These are phyloP conservation scores for Coniferiporia sulphurascens DNA, from an alignment of 1,284 basidiomycete species.

Conservation along the genomic window DNA sequence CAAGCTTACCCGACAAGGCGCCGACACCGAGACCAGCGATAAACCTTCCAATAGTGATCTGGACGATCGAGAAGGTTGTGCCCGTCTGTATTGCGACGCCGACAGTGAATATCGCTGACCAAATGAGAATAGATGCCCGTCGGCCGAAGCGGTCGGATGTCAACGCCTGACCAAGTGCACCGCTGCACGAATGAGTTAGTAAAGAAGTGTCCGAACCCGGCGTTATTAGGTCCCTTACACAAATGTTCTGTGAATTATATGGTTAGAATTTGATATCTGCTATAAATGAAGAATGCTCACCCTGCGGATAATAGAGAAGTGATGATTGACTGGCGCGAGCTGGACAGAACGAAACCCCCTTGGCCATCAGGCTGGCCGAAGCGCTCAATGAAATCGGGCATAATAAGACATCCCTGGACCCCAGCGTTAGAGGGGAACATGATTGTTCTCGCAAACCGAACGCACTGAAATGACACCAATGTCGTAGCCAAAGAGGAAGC, in stretches of 20 bases:
- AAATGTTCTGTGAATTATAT: constrained; percentile 46
- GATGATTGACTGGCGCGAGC: constrained; percentile 68
- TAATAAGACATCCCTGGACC: constrained; percentile 69
- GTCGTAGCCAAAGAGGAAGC: constrained; percentile 62
- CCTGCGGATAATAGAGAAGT: constrained; percentile 77
- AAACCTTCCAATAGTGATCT: constrained; percentile 67
- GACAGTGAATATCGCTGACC: constrained; percentile 70
- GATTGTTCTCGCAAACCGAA: constrained; percentile 2
- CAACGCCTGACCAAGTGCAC: constrained; percentile 69
- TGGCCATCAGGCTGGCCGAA: constrained; percentile 54
- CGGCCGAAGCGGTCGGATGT: constrained; percentile 73
- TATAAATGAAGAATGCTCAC: constrained; percentile 31
- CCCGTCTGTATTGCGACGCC: constrained; percentile 70
- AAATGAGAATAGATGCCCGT: constrained; percentile 67
- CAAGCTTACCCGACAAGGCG: constrained; percentile 54
- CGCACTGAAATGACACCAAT: constrained; percentile 62
- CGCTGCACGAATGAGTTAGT: constrained; percentile 33
- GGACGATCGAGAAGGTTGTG: constrained; percentile 53
- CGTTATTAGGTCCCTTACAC: constrained; percentile 36
- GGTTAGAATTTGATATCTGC: background rate
- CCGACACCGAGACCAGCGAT: constrained; percentile 74
- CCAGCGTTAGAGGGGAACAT: background rate
- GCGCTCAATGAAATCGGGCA: constrained; percentile 69
- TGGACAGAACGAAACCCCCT: constrained; percentile 51
- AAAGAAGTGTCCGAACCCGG: background rate